Evolutionary conservation across 2,329 filamentous ascomycete genomes (phyloP), one percentile per base, ranked within the genome.

Genomic region (Cryoendolithus antarcticus): DNA sequence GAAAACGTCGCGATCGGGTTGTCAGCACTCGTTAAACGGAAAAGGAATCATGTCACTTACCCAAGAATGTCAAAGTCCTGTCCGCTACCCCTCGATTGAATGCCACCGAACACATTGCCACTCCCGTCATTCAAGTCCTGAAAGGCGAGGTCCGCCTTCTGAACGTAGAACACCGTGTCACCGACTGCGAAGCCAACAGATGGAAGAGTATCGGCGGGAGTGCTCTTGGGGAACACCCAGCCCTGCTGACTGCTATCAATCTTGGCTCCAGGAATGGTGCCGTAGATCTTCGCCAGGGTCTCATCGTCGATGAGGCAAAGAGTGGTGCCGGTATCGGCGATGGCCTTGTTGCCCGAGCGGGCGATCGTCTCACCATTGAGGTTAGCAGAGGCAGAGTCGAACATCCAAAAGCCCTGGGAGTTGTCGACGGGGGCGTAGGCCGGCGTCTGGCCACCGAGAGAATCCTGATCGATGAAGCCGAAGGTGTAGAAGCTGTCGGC

Each of bases 291-390:
- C 42, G 76, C 61, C 53, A 73, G 77, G 9, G 73, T 67, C 2
- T 60, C 53, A 52, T 85, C 80, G 31, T 72, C 70, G 34, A 84
- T 65, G 27, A 85, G 66, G 1, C 72, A 72, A 36, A 85, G 68
- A 1, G 79, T 80, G 24, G 80, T 83, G 40, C 79, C 80, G 0
- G 80, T 85, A 55, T 85, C 81, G 28, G 72, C 75, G 48, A 85
- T 82, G 34, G 80, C 77, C 24, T 64, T 76, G 59, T 83, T 83
- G 35, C 65, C 67, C 3, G 61, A 54, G 7, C 70, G 65, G 1
- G 59, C 35, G 21, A 77, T 58, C 1, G 61, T 63, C 43, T 71
- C 64, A 41, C 73, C 76, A 47, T 75, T 75, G 45, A 85, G 63
- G 1, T 65, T 67, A 13, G 69, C 69, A 0, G 70, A 72, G 6